These are phyloP conservation scores for Climacium dendroides DNA, from an alignment of 225 moss, liverwort and hornwort species.

Conservation along the genomic window DNA sequence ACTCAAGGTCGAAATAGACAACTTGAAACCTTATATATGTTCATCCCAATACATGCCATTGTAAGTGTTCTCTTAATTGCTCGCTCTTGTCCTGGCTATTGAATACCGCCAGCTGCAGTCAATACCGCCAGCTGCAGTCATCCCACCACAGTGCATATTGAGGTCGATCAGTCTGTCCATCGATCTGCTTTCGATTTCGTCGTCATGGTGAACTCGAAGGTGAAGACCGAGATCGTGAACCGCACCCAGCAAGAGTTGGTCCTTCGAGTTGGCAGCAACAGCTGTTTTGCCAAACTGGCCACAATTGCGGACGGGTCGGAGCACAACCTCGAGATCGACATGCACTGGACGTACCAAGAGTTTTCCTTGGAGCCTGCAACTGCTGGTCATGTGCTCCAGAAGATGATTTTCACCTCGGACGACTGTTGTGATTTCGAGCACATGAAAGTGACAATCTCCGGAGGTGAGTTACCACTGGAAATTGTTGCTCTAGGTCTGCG, in stretches of 20 bases:
- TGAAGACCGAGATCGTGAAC: background rate
- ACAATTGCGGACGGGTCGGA: background rate
- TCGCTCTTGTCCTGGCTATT: background rate
- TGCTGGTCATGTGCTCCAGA: background rate
- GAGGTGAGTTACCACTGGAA: background rate
- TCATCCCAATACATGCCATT: background rate
- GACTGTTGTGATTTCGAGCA: constrained; percentile 8
- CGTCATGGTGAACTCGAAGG: background rate
- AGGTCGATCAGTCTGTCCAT: background rate
- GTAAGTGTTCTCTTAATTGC: background rate
- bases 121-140: background rate
- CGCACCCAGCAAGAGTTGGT: background rate
- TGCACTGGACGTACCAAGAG: constrained; percentile 14
- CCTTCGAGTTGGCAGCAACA: background rate
- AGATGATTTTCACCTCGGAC: background rate
- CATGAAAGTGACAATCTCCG: background rate
- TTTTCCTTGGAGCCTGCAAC: background rate
- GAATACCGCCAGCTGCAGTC: background rate
- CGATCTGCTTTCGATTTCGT: background rate
- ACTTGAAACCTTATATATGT: background rate
- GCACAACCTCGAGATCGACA: background rate
- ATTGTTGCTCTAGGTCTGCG: too few species aligned
- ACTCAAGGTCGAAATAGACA: too few species aligned
- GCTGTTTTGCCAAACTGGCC: background rate
- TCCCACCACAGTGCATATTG: background rate